Conservation (phyloP, 192 early-diverging fungal species). For the Thoreauomyces humboldtii region DNA sequence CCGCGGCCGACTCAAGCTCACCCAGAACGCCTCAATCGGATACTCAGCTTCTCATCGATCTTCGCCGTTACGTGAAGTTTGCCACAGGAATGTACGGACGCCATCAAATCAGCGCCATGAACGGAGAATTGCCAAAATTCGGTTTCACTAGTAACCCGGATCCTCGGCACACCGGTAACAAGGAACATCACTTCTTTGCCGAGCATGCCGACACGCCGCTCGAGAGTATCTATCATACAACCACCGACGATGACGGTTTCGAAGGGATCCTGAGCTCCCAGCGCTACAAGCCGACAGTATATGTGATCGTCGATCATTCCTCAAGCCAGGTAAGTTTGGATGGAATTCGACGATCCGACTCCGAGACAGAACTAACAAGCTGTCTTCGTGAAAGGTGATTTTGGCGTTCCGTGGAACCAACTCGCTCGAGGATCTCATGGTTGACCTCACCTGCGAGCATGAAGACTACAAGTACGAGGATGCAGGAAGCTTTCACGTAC, state of each 20-base stretch:
- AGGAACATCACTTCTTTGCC: constrained; percentile 69
- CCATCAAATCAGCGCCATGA: constrained; percentile 28
- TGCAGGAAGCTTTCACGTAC: constrained; percentile 43
- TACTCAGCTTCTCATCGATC: constrained; percentile 16
- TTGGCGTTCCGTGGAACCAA: constrained; percentile 86
- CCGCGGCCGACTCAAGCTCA: not conserved
- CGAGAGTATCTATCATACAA: constrained; percentile 73
- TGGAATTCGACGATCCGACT: too few relatives aligned
- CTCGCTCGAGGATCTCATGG: constrained; percentile 80
- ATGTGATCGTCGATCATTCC: constrained; percentile 80
- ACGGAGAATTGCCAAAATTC: constrained; percentile 24
- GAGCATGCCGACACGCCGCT: constrained; percentile 72
- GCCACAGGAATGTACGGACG: constrained; percentile 42
- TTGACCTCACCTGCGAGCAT: constrained; percentile 83
- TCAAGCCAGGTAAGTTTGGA: too few relatives aligned
- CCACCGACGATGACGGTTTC: constrained; percentile 30
- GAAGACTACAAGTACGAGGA: constrained; percentile 39
- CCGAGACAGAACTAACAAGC: too few relatives aligned
- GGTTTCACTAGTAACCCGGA: constrained; percentile 11
- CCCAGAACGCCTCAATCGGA: not conserved
- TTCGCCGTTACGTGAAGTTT: constrained; percentile 44
- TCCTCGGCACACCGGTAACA: constrained; percentile 8
- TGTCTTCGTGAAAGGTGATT: too few relatives aligned
- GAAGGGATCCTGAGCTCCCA: constrained; percentile 1
- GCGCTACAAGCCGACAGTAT: constrained; percentile 54